Percentiles rank a stretch among this genome's conserved stretches.
phyloP scores from a whole-genome alignment of 1,284 basidiomycete genomes.

The Fomitopsis betulina region DNA sequence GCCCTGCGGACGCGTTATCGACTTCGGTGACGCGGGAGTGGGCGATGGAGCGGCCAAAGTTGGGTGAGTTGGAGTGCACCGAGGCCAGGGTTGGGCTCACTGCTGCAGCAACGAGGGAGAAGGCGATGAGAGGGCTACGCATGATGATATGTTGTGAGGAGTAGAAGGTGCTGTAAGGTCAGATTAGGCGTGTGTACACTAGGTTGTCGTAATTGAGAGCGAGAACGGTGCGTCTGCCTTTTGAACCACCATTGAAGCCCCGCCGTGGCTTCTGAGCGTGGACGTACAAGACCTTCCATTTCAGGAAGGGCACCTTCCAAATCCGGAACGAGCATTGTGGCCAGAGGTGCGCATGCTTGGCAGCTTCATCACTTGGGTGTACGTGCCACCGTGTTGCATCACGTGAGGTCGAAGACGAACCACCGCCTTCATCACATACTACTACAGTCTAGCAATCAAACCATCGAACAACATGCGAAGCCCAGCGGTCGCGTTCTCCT shows the following conservation, averaged over 20 bases:
- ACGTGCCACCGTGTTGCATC: too few relatives aligned
- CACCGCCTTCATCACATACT: too few relatives aligned
- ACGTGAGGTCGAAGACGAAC: neutral
- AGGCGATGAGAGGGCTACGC: constrained; percentile 30
- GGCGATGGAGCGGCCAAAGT: constrained; percentile 12
- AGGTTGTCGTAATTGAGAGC: constrained; percentile 13
- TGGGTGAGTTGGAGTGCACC: constrained; percentile 18
- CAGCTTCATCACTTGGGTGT: too few relatives aligned
- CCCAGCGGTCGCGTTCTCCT: constrained; percentile 19
- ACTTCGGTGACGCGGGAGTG: constrained; percentile 10
- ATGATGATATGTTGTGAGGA: constrained; percentile 18
- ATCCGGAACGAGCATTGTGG: neutral
- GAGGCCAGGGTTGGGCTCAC: constrained; percentile 26
- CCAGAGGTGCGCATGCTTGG: neutral
- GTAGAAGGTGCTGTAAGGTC: constrained; percentile 15
- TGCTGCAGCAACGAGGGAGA: constrained; percentile 27
- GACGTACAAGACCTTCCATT: constrained; percentile 10
- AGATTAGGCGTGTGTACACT: constrained; percentile 21
- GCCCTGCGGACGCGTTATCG: neutral
- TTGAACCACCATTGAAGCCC: constrained; percentile 21
- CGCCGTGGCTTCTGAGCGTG: constrained; percentile 22
- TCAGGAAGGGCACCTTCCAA: constrained; percentile 4
- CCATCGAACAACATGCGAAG: constrained; percentile 17
- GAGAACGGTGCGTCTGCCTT: constrained; percentile 6
- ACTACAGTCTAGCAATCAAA: too few relatives aligned